phyloP scores from a whole-genome alignment of 805 yeast species.

The Wickerhamomyces canadensis region DNA sequence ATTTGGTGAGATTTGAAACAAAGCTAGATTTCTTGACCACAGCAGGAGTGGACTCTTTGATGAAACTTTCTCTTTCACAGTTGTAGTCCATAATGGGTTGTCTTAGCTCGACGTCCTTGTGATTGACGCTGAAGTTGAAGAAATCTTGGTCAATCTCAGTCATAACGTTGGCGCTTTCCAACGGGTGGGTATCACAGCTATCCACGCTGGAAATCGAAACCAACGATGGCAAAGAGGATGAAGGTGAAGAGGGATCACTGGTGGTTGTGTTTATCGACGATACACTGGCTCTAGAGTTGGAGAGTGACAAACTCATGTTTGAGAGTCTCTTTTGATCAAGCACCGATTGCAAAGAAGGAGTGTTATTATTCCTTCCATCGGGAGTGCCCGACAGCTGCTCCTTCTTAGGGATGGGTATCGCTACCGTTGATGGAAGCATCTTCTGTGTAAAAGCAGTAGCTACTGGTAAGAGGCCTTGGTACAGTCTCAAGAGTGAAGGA shows the following conservation, averaged over 20 bases:
- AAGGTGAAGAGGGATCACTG: constrained; percentile 3
- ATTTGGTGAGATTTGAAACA: constrained; percentile 20
- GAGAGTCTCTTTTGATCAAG: constrained; percentile 17
- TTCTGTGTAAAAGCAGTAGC: constrained; percentile 7
- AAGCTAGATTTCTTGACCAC: constrained; percentile 11
- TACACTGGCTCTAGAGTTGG: not conserved
- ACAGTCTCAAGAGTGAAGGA: no score
- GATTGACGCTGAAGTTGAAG: constrained; percentile 6
- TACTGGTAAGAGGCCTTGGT: no score
- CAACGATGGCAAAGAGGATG: constrained; percentile 11
- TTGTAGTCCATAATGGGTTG: constrained; percentile 1
- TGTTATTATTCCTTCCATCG: constrained; percentile 7
- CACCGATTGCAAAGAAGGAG: constrained; percentile 22
- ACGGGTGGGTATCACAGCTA: constrained; percentile 17
- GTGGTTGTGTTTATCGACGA: constrained; percentile 5
- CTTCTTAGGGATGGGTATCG: constrained; percentile 19
- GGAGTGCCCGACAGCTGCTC: no score
- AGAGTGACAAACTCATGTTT: constrained; percentile 4
- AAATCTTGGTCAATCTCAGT: constrained; percentile 21
- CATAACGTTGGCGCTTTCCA: constrained; percentile 13
- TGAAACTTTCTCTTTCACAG: not conserved
- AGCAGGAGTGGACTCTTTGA: not conserved
- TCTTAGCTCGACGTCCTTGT: constrained; percentile 2
- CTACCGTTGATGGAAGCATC: no score
- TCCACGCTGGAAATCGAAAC: constrained; percentile 10